Evolutionary conservation across 2,329 filamentous ascomycete genomes (phyloP).

Genomic region (Fusarium tanahbumbuense): DNA sequence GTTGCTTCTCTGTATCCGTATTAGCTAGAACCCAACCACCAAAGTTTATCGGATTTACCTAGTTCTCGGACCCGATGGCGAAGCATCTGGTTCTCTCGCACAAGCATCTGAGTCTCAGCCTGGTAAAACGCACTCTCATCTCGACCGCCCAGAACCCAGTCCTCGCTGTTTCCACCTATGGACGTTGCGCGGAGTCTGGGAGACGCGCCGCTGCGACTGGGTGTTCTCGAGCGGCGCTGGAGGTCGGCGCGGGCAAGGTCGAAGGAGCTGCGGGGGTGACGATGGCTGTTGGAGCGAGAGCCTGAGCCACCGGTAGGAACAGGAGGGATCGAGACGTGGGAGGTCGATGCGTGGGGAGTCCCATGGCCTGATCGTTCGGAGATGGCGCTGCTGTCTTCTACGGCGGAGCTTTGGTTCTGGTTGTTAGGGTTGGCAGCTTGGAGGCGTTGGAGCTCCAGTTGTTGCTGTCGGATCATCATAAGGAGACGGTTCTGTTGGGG

Average conservation of each 20-base stretch:
- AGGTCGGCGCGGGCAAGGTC: slow-evolving; percentile 68
- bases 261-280: slow-evolving; percentile 67
- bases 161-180: slow-evolving; percentile 68
- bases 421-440: slow-evolving; percentile 58
- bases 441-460: slow-evolving; percentile 74
- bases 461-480: slow-evolving; percentile 80
- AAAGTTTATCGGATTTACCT: slow-evolving; percentile 61
- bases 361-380: slow-evolving; percentile 59
- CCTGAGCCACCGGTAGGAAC: slow-evolving; percentile 55
- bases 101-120: slow-evolving; percentile 81
- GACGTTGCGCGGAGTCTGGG: slow-evolving; percentile 68
- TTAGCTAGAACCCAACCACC: slow-evolving; percentile 13
- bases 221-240: slow-evolving; percentile 67
- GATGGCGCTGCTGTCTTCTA: slow-evolving; percentile 60
- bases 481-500: slow-evolving; percentile 74
- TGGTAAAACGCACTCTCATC: slow-evolving; percentile 85
- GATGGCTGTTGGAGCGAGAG: slow-evolving; percentile 63
- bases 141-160: slow-evolving; percentile 71
- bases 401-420: slow-evolving; percentile 52
- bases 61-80: slow-evolving; percentile 78
- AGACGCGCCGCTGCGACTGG: slow-evolving; percentile 67
- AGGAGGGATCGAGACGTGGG: slow-evolving; percentile 50
- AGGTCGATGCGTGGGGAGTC: slow-evolving; percentile 50
- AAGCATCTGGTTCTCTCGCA: slow-evolving; percentile 86
- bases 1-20: slow-evolving; percentile 60